These are phyloP conservation scores for Bonia amplexicaulis DNA, from an alignment of 176 grass and related monocot genomes.

Conservation along the genomic window DNA sequence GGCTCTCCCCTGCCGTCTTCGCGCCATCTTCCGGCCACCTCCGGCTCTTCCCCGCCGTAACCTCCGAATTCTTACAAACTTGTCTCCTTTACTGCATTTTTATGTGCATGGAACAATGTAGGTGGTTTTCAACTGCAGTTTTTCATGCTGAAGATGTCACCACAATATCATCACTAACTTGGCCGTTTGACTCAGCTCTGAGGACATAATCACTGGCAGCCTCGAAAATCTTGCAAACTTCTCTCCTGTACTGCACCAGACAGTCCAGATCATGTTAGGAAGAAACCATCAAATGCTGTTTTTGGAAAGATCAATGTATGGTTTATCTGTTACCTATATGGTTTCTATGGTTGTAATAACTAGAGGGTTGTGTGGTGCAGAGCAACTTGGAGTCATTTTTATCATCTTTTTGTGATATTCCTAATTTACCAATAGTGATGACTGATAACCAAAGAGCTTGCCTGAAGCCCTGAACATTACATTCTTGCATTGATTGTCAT, in stretches of 20 bases:
- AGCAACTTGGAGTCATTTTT: constrained; percentile 4
- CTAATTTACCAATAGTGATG: neutral
- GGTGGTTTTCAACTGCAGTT: constrained; percentile 12
- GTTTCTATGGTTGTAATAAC: constrained; percentile 12
- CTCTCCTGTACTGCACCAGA: constrained; percentile 74
- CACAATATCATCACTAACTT: constrained; percentile 32
- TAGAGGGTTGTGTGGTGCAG: constrained; percentile 14
- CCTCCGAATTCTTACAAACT: constrained; percentile 39
- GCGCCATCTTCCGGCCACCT: too few species aligned
- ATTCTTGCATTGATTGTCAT: neutral
- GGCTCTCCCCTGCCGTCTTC: too few species aligned
- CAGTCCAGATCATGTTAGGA: constrained; percentile 18
- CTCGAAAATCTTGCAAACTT: constrained; percentile 73
- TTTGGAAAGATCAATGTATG: constrained; percentile 13
- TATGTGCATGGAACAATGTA: neutral
- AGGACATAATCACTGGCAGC: constrained; percentile 55
- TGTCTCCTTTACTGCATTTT: constrained; percentile 45
- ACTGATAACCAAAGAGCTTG: neutral
- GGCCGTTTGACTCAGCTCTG: constrained; percentile 30
- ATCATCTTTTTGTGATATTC: constrained; percentile 5
- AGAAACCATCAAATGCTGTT: constrained; percentile 25
- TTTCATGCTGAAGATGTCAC: constrained; percentile 33
- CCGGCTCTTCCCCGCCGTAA: neutral
- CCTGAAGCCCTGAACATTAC: neutral
- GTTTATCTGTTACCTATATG: neutral